Conservation (phyloP, 139 green algal genomes). For the Tetradesmus obliquus region DNA sequence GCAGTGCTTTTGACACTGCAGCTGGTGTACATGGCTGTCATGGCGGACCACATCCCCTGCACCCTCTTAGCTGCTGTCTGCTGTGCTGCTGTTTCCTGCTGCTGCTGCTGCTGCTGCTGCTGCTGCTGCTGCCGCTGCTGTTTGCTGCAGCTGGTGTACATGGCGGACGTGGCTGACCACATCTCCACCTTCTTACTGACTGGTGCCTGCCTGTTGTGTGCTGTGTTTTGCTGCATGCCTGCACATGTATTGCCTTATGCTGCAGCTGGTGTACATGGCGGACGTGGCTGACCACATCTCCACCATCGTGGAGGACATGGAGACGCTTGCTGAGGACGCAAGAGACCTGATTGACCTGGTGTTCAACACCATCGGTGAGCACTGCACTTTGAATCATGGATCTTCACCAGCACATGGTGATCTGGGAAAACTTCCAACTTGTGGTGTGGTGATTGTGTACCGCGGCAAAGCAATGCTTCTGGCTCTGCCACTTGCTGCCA, state of each 20-base stretch:
- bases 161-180: no score
- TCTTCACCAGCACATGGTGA: no score
- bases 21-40: conserved; percentile 23
- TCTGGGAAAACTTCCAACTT: no score
- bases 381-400: no score
- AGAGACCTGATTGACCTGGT: conserved; percentile 37
- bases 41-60: conserved; percentile 32
- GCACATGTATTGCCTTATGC: neutral
- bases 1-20: neutral
- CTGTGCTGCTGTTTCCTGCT: neutral
- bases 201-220: neutral
- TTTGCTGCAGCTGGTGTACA: no score
- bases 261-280: conserved; percentile 38
- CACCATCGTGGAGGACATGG: conserved; percentile 44
- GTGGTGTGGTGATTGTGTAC: no score
- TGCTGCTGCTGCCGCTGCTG: neutral
- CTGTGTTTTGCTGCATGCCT: neutral
- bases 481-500: no score
- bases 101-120: neutral
- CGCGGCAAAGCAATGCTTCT: no score
- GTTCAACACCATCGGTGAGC: conserved; percentile 39
- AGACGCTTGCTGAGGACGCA: conserved; percentile 6
- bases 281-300: conserved; percentile 44
- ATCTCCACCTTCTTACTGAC: no score
- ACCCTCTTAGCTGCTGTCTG: conserved; percentile 29